Base-by-base conservation (phyloP, 768 basidiomycete genomes). In the Lenzites betulinus region DNA sequence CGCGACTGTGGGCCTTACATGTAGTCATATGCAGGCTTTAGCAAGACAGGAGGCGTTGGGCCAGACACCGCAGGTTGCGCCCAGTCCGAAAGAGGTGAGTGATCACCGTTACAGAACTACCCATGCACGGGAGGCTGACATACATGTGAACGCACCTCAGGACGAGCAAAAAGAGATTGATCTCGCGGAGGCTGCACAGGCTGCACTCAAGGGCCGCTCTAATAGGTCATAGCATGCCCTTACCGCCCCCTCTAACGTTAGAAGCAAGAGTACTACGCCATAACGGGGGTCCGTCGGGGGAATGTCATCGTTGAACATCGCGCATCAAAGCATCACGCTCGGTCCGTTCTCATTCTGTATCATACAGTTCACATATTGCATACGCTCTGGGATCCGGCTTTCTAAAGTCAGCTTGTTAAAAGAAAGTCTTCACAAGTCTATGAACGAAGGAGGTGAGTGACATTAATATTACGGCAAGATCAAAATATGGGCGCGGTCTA, bases 121-220 rank as follows among this genome's bases (percentile, higher is more conserved):
- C 25, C 2, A 1, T 2, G 33, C 25, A 39, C 20, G 20, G 12
- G 4, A 4, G 11, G 18, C 22, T 23, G 6, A 18, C 5, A 39
- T 30, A 2, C 22, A 25, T 18, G 3, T 8, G 7, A 7, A 6
- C n/a, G 20, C 4, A 2, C 30, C 0, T 0, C 13, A 61, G 60
- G 60, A 62, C 22, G 60, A 62, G 25, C 22, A 58, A 26, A 64
- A 59, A 8, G 62, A 64, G 49, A 44, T 59, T 6, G 53, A 53
- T 16, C 53, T 64, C 11, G 62, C 62, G 0, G 62, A 64, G 26
- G 62, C 62, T 7, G 62, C 62, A 0, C 62, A 64, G 15, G 62
- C 62, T 16, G 62, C 50, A 7, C 43, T 64, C 20, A 58, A 64
- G 52, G 42, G 51, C 12, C 53, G 57, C 38, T 13, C 49, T 8